Conservation (phyloP, 306 rosid species). For the Biancaea sappan region DNA sequence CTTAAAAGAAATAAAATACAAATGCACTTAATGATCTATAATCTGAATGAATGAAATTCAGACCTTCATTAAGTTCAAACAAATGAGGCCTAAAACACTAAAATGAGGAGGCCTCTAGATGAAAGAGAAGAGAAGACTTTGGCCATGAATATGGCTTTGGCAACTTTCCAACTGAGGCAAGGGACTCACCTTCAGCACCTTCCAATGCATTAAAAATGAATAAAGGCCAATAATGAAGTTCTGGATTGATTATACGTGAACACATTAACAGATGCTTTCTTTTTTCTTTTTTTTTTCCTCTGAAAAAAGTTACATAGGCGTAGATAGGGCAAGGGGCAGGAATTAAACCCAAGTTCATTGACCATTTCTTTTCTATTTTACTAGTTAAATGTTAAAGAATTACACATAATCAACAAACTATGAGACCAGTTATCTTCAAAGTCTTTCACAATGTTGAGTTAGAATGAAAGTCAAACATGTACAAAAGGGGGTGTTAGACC, state of each 20-base stretch:
- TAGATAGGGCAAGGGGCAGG: too few species aligned
- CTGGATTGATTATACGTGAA: neutral
- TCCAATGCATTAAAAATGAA: neutral
- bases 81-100: too few species aligned
- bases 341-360: neutral
- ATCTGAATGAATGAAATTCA: too few species aligned
- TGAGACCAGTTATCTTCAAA: neutral
- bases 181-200: neutral
- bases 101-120: neutral
- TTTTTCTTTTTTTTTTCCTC: neutral
- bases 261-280: neutral
- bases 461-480: neutral
- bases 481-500: neutral
- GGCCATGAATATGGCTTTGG: neutral
- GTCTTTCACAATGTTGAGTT: neutral
- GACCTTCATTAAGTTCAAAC: too few species aligned
- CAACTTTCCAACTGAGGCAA: neutral
- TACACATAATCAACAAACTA: neutral
- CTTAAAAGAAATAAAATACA: too few species aligned
- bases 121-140: neutral
- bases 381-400: neutral
- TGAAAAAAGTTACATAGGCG: neutral
- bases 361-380: neutral
- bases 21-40: too few species aligned
- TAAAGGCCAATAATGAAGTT: neutral